These are phyloP conservation scores for Prunus mume DNA, from an alignment of 306 rosid genomes.

Conservation along the genomic window DNA sequence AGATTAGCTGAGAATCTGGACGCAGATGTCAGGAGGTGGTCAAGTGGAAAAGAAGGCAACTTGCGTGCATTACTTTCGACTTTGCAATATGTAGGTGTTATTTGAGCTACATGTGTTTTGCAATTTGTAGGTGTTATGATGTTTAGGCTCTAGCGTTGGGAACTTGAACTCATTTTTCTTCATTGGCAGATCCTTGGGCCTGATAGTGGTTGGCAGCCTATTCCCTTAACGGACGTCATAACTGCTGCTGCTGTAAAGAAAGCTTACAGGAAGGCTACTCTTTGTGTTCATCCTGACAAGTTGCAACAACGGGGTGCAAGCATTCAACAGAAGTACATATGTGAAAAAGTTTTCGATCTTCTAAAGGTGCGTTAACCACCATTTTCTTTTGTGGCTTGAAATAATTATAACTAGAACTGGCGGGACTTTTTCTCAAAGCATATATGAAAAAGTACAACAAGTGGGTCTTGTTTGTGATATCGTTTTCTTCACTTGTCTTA, in stretches of 20 bases:
- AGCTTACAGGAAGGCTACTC: conserved; percentile 96
- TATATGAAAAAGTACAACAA: no score
- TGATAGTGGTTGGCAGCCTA: conserved; percentile 89
- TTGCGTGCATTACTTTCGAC: conserved; percentile 97
- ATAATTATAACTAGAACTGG: no score
- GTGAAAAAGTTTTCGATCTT: conserved; percentile 95
- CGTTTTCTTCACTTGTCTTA: not conserved
- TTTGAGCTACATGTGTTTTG: conserved; percentile 25
- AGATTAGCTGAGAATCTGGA: conserved; percentile 91
- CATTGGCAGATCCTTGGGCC: conserved; percentile 78
- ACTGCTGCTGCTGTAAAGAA: conserved; percentile 90
- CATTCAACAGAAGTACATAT: conserved; percentile 82
- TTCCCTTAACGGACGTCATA: conserved; percentile 85
- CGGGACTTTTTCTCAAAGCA: no score
- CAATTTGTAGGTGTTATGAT: conserved; percentile 75
- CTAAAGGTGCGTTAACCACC: conserved; percentile 57
- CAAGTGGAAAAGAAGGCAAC: conserved; percentile 97
- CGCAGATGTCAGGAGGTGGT: conserved; percentile 97
- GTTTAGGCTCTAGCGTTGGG: not conserved
- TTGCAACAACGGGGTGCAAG: conserved; percentile 91
- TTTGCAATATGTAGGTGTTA: conserved; percentile 87
- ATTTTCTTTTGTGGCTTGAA: conserved; percentile 2
- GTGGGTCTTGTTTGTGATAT: not conserved
- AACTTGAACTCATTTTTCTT: not conserved
- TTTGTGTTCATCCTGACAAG: conserved; percentile 95